Base-by-base conservation (phyloP, 2,329 filamentous ascomycete species). In the Blastomyces silverae region DNA sequence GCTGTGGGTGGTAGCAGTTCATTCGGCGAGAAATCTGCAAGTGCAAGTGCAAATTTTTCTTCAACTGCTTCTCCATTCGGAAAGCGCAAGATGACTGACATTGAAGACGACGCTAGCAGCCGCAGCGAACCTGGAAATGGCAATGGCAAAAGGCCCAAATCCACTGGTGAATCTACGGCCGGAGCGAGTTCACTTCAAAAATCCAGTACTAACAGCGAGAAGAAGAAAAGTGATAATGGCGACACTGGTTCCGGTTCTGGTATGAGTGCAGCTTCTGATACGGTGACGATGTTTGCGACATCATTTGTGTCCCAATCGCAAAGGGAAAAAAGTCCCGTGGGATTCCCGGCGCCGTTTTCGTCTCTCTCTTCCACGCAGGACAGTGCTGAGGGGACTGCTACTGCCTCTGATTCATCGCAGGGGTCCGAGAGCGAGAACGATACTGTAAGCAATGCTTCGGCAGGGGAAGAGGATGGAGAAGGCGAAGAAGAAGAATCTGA, bases 341-440 rank as follows among this genome's bases (percentile, higher is more conserved):
- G 13, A n/a, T 48, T 39, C 37, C 34, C 31, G 11, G 44, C 28
- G 7, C 37, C 50, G 3, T 56, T 37, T 46, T 48, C 42, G 20
- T n/a, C 44, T 11, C 28, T 17, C 28, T 31, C 42, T 20, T 31
- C 53, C 22, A 37, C 53, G 17, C 34, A 63, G 17, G 42, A 42
- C 22, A 22, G 34, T 34, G 13, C 22, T 13, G 61, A 44, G 20
- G 50, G 20, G 44, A 44, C 20, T 8, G 46, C 37, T 25, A 28
- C 28, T 37, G 15, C 39, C 5, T 50, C 28, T 25, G n/a, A 6
- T 17, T 52, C 28, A 13, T 48, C 31, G 17, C 25, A 37, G 31
- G 28, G 34, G 1, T 69, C 67, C 20, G 69, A 69, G 22, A 69
- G 67, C n/a, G 71, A 69, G 31, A 67, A 72, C 3, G 70, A 72